A percentile compares a stretch with the other conserved stretches of the same genome.
These are phyloP conservation scores for Linum tenue DNA, from an alignment of 345 rosid species.

Conservation along the genomic window DNA sequence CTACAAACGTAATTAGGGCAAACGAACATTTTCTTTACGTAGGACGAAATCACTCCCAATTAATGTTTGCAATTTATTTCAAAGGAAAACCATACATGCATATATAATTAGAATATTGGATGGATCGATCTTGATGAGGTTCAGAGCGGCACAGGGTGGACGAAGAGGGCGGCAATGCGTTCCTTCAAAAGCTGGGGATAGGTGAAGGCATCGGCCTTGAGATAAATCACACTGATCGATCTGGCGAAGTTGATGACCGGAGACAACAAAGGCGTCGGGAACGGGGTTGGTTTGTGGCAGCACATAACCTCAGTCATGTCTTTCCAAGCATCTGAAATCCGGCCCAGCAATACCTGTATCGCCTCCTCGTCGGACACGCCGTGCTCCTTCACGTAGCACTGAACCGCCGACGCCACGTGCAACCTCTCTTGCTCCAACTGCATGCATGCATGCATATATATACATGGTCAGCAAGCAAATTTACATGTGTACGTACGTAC, in stretches of 20 bases:
- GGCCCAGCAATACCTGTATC: neutral
- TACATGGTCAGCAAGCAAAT: no score
- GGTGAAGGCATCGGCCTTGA: neutral
- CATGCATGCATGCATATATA: neutral
- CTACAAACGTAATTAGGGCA: no score
- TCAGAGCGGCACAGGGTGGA: neutral
- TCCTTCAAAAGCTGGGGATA: neutral
- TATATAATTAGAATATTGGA: no score
- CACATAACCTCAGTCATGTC: neutral
- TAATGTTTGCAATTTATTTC: no score
- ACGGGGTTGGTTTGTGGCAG: neutral
- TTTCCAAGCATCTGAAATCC: neutral
- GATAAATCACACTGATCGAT: neutral
- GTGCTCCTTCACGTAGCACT: neutral
- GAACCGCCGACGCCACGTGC: neutral
- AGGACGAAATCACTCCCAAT: no score
- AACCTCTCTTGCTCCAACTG: neutral
- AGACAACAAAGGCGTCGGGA: neutral
- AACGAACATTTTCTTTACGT: no score
- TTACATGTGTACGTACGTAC: no score
- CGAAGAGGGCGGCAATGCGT: neutral
- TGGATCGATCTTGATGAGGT: no score
- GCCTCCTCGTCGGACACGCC: neutral
- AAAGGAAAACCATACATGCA: no score
- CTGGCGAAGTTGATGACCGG: neutral